Evolutionary conservation across 345 rosid genomes (phyloP).

Genomic region (Gossypium anomalum): DNA sequence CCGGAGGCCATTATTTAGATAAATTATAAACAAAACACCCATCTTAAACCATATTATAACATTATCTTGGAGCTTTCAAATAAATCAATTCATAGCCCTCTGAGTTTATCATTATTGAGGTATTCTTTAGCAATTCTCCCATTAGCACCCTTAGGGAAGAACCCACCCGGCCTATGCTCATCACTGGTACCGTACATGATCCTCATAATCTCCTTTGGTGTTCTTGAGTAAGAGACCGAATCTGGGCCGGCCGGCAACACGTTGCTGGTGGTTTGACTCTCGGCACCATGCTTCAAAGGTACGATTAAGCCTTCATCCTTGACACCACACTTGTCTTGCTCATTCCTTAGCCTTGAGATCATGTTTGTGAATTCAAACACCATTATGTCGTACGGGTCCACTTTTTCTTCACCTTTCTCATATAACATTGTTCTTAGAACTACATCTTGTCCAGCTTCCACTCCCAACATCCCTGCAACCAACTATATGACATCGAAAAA

Average conservation of each 20-base stretch:
- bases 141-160: slow-evolving; percentile 39
- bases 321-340: slow-evolving; percentile 31
- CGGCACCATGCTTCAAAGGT: slow-evolving; percentile 31
- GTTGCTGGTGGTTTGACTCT: slow-evolving; percentile 32
- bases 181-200: slow-evolving; percentile 29
- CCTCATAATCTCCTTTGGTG: slow-evolving; percentile 37
- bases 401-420: slow-evolving; percentile 22
- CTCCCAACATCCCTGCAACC: slow-evolving; percentile 49
- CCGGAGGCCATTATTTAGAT: too few species aligned
- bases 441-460: slow-evolving; percentile 66
- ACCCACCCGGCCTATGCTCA: slow-evolving; percentile 30
- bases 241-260: slow-evolving; percentile 26
- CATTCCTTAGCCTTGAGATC: slow-evolving; percentile 34
- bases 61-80: not conserved
- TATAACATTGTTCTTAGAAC: slow-evolving; percentile 45
- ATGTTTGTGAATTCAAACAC: slow-evolving; percentile 34
- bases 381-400: slow-evolving; percentile 31
- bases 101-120: not conserved
- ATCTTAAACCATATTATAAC: too few species aligned
- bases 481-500: slow-evolving; percentile 24
- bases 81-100: not conserved
- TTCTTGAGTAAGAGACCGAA: slow-evolving; percentile 31
- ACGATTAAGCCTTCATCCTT: slow-evolving; percentile 50
- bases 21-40: too few species aligned
- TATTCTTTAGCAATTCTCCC: slow-evolving; percentile 31